Percentiles rank a stretch among this genome's conserved stretches.
These are phyloP conservation scores for Citrus hindsii DNA, from an alignment of 345 rosid genomes.

Conservation along the genomic window DNA sequence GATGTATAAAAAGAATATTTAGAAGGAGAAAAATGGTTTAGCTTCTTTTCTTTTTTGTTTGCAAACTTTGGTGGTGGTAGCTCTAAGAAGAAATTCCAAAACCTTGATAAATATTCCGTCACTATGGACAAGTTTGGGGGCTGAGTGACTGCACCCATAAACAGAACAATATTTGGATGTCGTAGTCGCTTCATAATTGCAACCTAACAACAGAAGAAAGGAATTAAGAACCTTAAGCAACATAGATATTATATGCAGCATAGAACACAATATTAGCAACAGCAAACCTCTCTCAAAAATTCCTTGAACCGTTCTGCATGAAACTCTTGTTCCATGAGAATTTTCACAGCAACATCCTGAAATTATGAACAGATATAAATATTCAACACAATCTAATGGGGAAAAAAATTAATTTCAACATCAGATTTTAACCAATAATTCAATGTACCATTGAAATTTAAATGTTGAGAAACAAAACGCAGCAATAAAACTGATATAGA, in stretches of 20 bases:
- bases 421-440: background rate
- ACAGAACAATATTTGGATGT: constrained; percentile 99
- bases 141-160: constrained; percentile 98
- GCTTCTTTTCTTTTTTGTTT: background rate
- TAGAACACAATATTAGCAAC: constrained; percentile 3
- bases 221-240: constrained; percentile 19
- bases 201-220: constrained; percentile 49
- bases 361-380: constrained; percentile 12
- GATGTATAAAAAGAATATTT: background rate
- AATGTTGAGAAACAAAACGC: background rate
- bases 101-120: constrained; percentile 98
- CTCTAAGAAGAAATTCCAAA: constrained; percentile 7
- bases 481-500: background rate
- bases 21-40: background rate
- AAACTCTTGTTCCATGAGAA: constrained; percentile 98
- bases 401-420: background rate
- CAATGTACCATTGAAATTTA: background rate
- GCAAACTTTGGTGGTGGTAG: background rate
- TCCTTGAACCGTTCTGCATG: constrained; percentile 84
- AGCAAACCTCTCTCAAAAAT: constrained; percentile 89
- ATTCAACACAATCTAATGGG: background rate
- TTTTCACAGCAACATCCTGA: constrained; percentile 99
- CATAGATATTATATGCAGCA: background rate
- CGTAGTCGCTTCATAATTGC: constrained; percentile 96
- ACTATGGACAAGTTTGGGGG: constrained; percentile 98